Evolutionary conservation across 352 stramenopile genomes (phyloP).

Genomic region (Albugo candida): DNA sequence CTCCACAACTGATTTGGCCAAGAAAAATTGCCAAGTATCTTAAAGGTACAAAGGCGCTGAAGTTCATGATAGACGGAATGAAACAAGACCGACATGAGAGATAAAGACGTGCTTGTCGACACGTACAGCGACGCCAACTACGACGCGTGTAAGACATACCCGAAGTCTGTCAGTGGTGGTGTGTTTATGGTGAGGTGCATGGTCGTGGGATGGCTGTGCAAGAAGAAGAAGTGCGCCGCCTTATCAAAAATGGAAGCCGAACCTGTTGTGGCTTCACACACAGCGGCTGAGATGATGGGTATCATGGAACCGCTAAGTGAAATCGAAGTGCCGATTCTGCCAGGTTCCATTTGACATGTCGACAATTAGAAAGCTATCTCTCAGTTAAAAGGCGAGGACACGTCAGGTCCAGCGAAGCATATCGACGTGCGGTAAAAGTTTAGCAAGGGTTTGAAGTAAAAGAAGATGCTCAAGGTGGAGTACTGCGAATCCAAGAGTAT

Average conservation of each 20-base stretch:
- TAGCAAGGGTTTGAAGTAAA: background rate
- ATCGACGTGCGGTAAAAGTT: conserved; percentile 6
- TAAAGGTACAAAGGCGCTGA: conserved; percentile 5
- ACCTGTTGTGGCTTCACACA: conserved; percentile 4
- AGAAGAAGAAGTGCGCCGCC: conserved; percentile 6
- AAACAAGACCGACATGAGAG: background rate
- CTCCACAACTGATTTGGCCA: too few species aligned
- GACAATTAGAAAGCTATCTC: conserved; percentile 5
- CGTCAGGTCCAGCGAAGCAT: conserved; percentile 2
- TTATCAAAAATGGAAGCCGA: conserved; percentile 12
- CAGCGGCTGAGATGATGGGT: conserved; percentile 1
- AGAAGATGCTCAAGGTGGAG: background rate
- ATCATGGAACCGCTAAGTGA: conserved; percentile 5
- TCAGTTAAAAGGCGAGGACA: conserved; percentile 6
- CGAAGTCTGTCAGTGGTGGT: conserved; percentile 10
- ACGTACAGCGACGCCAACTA: conserved; percentile 12
- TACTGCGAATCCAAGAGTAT: conserved; percentile 3
- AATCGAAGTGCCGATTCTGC: background rate
- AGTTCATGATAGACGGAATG: conserved; percentile 1
- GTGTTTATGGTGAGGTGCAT: conserved; percentile 8
- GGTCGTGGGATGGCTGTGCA: conserved; percentile 4
- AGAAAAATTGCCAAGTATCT: conserved; percentile 13
- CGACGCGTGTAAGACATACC: conserved; percentile 5
- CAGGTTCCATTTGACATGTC: conserved; percentile 1
- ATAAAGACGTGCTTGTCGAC: background rate